These are phyloP conservation scores for Wickerhamomyces chaumierensis DNA, from an alignment of 805 yeast species.

Conservation along the genomic window DNA sequence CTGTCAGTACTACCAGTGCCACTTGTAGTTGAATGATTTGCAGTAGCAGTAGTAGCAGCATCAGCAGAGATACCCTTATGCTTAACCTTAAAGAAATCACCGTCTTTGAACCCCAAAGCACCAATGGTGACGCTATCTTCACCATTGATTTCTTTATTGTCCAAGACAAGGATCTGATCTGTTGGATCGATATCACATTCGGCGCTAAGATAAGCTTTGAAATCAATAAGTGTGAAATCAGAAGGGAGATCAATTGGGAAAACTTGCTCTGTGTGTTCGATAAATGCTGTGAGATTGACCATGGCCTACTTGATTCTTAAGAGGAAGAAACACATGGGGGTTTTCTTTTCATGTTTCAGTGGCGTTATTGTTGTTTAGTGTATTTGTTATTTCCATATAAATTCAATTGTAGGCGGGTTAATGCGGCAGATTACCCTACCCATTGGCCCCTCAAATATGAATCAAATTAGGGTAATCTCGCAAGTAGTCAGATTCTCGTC, in stretches of 20 bases:
- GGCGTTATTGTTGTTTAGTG: too few species aligned
- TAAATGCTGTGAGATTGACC: conserved; percentile 12
- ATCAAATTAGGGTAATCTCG: too few species aligned
- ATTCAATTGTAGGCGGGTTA: too few species aligned
- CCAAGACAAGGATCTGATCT: conserved; percentile 36
- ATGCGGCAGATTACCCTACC: too few species aligned
- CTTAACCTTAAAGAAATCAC: conserved; percentile 35
- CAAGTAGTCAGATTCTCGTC: too few species aligned
- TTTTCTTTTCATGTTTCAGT: too few species aligned
- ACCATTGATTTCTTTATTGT: conserved; percentile 29
- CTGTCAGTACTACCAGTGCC: too few species aligned
- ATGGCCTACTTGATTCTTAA: conserved; percentile 2
- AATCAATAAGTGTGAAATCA: conserved; percentile 53
- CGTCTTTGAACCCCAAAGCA: conserved; percentile 37
- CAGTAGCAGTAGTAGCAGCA: not conserved
- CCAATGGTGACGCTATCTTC: conserved; percentile 26
- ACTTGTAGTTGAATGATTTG: not conserved
- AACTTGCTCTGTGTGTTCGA: conserved; percentile 9
- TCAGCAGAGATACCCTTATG: conserved; percentile 1
- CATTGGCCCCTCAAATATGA: too few species aligned
- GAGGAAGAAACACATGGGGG: too few species aligned
- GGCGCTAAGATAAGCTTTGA: conserved; percentile 57
- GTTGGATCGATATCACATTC: conserved; percentile 16
- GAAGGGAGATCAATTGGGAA: conserved; percentile 47
- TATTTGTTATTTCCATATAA: too few species aligned